These are phyloP conservation scores for Ophiostoma australiae DNA, from an alignment of 2,329 filamentous ascomycete species.

Conservation along the genomic window DNA sequence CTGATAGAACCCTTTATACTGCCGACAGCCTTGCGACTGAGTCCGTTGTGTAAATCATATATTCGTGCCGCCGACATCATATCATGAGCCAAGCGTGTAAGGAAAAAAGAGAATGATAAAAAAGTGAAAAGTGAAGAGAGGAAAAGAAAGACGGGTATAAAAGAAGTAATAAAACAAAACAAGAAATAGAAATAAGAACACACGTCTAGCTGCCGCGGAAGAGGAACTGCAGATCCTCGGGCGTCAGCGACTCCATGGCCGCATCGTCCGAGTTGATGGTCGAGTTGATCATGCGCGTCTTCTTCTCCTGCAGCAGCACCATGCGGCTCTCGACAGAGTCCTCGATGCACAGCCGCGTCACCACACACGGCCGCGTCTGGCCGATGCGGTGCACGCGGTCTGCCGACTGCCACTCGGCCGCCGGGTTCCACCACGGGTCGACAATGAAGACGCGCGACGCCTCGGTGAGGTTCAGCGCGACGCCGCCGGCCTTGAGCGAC, in stretches of 20 bases:
- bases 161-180: background rate
- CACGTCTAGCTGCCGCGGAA: constrained; percentile 63
- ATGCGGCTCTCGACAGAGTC: constrained; percentile 96
- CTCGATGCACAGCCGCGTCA: constrained; percentile 91
- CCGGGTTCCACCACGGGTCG: constrained; percentile 98
- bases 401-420: constrained; percentile 97
- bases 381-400: constrained; percentile 93
- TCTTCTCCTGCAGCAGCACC: constrained; percentile 95
- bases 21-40: background rate
- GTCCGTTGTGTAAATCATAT: background rate
- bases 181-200: background rate
- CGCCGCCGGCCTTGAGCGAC: constrained; percentile 90
- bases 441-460: constrained; percentile 93
- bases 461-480: constrained; percentile 91
- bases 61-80: background rate
- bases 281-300: constrained; percentile 94
- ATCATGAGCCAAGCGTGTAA: background rate
- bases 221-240: constrained; percentile 91
- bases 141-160: background rate
- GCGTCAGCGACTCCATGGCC: constrained; percentile 84
- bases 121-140: background rate
- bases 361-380: constrained; percentile 86
- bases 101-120: background rate
- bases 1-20: background rate
- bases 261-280: constrained; percentile 92